Evolutionary conservation across 2,329 filamentous ascomycete genomes (phyloP), one percentile per base, ranked within the genome.

Genomic region (Cercospora zeae-maydis): DNA sequence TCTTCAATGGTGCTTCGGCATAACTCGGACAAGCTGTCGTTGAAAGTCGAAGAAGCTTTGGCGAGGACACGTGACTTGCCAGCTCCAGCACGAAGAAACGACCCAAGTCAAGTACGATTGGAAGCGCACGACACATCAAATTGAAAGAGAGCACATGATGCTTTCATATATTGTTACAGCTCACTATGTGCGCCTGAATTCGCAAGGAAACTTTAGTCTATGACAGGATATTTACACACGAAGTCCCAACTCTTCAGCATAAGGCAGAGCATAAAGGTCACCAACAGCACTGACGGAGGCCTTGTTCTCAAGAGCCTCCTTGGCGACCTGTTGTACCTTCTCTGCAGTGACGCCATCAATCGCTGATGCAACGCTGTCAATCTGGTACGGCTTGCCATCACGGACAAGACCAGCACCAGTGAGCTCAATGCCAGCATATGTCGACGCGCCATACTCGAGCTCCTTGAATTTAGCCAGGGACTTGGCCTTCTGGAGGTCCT

Each of bases 381-480:
- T 86, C 79, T 97, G 89, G 80, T 92, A 91, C 63, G 91, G 82
- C 84, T 93, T 90, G 79, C 88, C 88, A 70, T 86, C 88, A 75
- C 91, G 88, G 72, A 97, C 83, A 65, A 97, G 85, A 69, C 91
- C 90, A 72, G 91, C 87, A 67, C 95, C 95, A 68, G 92, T 93
- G 66, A 91, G 84, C 74, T 96, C 87, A 64, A 98, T 82, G 70
- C 91, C 91, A 62, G 88, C 84, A 70, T 88, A 85, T 67, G 90
- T 86, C 73, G 88, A 87, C 80, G 97, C 90, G 70, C 88, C 90
- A 68, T 87, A 85, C 74, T 96, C 91, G 59, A 98, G 84, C 69
- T 92, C 89, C 76, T 90, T 88, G 81, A 96, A 99, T 81, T 96
- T 98, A 75, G 95, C 95, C 74, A 90, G 88, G 64, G 93, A 91